Conservation (phyloP, 495 filamentous ascomycete species). For the Hapsidospora chrysogenum region DNA sequence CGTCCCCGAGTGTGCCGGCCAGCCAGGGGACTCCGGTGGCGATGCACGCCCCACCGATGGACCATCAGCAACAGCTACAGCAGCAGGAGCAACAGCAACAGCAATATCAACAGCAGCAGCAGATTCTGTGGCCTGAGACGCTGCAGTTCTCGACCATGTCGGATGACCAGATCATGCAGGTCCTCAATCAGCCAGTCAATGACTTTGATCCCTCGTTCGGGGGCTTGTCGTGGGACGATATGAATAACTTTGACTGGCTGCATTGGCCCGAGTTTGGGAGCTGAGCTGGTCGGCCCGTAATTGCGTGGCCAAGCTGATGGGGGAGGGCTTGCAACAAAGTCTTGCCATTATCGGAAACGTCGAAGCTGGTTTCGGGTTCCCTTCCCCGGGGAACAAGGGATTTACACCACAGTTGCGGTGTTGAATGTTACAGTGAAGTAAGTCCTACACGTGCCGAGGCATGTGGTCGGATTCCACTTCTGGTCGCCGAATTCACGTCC, state of each 20-base stretch:
- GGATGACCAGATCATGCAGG: constrained; percentile 44
- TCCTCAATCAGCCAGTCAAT: constrained; percentile 39
- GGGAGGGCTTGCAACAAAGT: not conserved
- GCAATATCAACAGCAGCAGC: constrained; percentile 5
- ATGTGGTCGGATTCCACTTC: no score
- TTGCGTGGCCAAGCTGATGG: not conserved
- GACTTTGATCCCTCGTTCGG: constrained; percentile 34
- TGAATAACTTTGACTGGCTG: constrained; percentile 41
- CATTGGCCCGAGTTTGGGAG: constrained; percentile 30
- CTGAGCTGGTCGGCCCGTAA: not conserved
- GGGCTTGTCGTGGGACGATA: constrained; percentile 36
- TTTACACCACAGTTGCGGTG: no score
- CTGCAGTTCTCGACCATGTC: constrained; percentile 54
- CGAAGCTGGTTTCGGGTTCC: no score
- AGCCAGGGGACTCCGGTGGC: constrained; percentile 1
- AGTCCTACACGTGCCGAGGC: no score
- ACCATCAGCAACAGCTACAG: constrained; percentile 7
- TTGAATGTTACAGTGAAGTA: no score
- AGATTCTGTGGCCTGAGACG: constrained; percentile 28
- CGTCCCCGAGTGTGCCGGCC: constrained; percentile 1
- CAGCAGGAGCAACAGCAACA: constrained; percentile 4
- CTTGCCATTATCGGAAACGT: no score
- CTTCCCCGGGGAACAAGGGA: no score
- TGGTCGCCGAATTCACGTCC: no score
- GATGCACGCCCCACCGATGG: not conserved